A percentile compares a stretch with the other conserved stretches of the same genome.
Evolutionary conservation across 108 stramenopile genomes (phyloP).

Genomic region (Cylindrotheca fusiformis): DNA sequence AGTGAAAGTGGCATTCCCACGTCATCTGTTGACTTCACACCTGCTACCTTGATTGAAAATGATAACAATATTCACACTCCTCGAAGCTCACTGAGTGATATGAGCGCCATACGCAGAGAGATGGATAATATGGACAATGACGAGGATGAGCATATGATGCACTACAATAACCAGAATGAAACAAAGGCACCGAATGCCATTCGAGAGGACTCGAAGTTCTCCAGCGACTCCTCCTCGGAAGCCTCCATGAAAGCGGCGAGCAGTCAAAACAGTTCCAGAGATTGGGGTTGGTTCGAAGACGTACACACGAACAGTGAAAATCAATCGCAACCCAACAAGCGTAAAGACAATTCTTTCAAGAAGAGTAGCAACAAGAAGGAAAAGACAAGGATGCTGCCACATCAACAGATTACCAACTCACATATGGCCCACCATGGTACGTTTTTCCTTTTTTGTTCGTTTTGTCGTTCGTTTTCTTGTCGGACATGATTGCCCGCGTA

Average conservation of each 20-base stretch:
- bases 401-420: too few species aligned
- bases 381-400: not conserved
- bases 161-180: not conserved
- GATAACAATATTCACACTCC: constrained; percentile 15
- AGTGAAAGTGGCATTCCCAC: not conserved
- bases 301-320: constrained; percentile 37
- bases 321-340: not conserved
- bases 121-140: not conserved
- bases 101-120: constrained; percentile 3
- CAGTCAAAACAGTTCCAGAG: constrained; percentile 36
- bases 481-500: too few species aligned
- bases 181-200: not conserved
- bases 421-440: too few species aligned
- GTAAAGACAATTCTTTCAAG: not conserved
- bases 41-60: constrained; percentile 14
- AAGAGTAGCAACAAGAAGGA: constrained; percentile 6
- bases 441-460: too few species aligned
- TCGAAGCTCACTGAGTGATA: constrained; percentile 8
- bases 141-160: not conserved
- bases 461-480: too few species aligned
- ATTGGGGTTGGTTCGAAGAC: constrained; percentile 88
- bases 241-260: constrained; percentile 2
- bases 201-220: not conserved
- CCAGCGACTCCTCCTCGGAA: constrained; percentile 4
- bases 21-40: not conserved